phyloP scores from a whole-genome alignment of 208 protist genomes.

The Leishmania gerbilli region DNA sequence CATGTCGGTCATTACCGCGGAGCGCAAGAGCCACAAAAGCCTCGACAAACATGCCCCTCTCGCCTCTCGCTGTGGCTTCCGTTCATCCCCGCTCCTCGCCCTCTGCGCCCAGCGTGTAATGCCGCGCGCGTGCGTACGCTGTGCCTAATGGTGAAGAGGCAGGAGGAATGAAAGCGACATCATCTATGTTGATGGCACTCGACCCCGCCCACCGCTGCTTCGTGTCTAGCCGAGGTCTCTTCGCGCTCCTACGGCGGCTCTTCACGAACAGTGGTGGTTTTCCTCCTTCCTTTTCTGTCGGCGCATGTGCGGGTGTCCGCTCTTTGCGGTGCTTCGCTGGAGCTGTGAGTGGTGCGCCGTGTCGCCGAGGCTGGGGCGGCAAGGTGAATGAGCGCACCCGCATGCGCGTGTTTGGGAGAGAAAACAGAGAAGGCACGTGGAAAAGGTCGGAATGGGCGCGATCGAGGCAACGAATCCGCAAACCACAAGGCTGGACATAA shows the following conservation, averaged over 20 bases:
- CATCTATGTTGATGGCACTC: not conserved
- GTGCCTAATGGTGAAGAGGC: not conserved
- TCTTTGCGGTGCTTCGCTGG: not conserved
- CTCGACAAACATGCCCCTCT: not conserved
- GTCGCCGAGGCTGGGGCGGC: not conserved
- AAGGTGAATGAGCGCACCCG: not conserved
- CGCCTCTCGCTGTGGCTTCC: not conserved
- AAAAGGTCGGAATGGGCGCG: not conserved
- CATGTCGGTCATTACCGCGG: not conserved
- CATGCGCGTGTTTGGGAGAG: not conserved
- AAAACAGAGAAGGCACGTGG: not conserved
- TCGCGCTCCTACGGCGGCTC: not conserved
- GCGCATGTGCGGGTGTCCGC: not conserved
- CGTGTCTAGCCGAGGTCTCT: not conserved
- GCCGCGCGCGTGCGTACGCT: not conserved
- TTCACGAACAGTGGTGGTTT: not conserved
- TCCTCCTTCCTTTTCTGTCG: constrained; percentile 7
- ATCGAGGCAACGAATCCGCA: not conserved
- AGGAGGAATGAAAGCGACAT: not conserved
- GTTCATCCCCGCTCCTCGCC: not conserved
- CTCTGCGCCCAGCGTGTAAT: not conserved
- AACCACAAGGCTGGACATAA: not conserved
- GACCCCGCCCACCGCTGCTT: not conserved
- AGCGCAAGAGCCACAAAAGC: not conserved
- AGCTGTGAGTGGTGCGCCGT: not conserved